Evolutionary conservation across 2,329 filamentous ascomycete species (phyloP).

Genomic region (Fusarium oxysporum): DNA sequence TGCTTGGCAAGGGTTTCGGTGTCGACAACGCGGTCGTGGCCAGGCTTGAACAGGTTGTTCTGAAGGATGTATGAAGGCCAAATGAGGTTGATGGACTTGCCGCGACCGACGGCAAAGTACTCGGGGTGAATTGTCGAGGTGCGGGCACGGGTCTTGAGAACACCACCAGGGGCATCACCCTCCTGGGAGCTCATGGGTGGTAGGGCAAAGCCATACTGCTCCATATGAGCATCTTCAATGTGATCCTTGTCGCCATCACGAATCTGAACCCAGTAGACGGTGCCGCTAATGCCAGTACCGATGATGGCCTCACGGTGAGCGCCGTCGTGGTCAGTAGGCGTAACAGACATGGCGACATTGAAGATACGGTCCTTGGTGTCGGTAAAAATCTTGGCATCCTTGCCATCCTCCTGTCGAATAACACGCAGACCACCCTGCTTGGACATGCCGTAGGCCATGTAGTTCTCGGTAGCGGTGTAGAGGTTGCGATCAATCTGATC

Average conservation of each 20-base stretch:
- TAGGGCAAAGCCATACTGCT: conserved; percentile 88
- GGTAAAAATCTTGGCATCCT: conserved; percentile 91
- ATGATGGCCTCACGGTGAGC: conserved; percentile 83
- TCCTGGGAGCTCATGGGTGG: conserved; percentile 88
- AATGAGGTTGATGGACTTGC: conserved; percentile 95
- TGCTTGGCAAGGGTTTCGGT: conserved; percentile 89
- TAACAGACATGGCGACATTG: conserved; percentile 86
- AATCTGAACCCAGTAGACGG: conserved; percentile 94
- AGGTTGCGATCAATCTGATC: conserved; percentile 96
- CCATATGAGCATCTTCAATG: conserved; percentile 81
- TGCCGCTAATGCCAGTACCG: conserved; percentile 92
- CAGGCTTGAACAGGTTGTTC: conserved; percentile 72
- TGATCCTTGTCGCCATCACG: conserved; percentile 82
- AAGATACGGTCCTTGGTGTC: conserved; percentile 94
- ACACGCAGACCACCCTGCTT: conserved; percentile 94
- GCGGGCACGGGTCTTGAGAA: conserved; percentile 94
- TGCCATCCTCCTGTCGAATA: conserved; percentile 93
- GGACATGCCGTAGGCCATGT: conserved; percentile 93
- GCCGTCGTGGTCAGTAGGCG: conserved; percentile 65
- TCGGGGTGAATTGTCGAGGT: conserved; percentile 90
- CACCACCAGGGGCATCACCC: conserved; percentile 89
- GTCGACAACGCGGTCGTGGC: conserved; percentile 78
- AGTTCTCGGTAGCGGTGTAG: conserved; percentile 87
- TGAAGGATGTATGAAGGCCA: conserved; percentile 73
- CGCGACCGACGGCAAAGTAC: conserved; percentile 93